Conservation (phyloP, 345 rosid genomes). For the Salix caprea region DNA sequence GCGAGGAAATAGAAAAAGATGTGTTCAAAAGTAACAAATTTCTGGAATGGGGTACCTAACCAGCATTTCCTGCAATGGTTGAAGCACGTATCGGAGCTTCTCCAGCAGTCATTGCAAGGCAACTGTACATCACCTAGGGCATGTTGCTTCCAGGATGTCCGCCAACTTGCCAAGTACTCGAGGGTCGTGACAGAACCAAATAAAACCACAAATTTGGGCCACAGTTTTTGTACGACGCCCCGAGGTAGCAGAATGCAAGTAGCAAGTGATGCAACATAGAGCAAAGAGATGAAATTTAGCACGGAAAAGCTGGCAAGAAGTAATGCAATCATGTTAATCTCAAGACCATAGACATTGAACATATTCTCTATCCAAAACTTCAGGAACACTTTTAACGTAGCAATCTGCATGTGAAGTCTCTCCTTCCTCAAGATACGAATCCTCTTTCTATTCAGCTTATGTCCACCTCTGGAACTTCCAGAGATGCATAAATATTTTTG, state of each 20-base stretch:
- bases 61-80: slow-evolving; percentile 43
- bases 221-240: slow-evolving; percentile 23
- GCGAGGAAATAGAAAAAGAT: background rate
- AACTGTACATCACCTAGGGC: slow-evolving; percentile 13
- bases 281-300: slow-evolving; percentile 40
- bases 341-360: slow-evolving; percentile 43
- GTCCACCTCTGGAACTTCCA: slow-evolving; percentile 31
- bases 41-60: slow-evolving; percentile 27
- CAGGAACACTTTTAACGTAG: slow-evolving; percentile 22
- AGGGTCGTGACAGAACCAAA: slow-evolving; percentile 33
- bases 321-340: slow-evolving; percentile 43
- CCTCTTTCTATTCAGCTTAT: slow-evolving; percentile 33
- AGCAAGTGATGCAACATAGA: slow-evolving; percentile 40
- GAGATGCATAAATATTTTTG: slow-evolving; percentile 24
- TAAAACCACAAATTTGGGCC: slow-evolving; percentile 38
- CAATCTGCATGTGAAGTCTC: slow-evolving; percentile 39
- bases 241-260: slow-evolving; percentile 37
- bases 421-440: slow-evolving; percentile 33
- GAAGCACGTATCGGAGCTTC: slow-evolving; percentile 28
- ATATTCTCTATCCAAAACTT: slow-evolving; percentile 40
- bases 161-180: slow-evolving; percentile 43
- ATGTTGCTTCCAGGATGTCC: slow-evolving; percentile 12
- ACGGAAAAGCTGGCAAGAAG: slow-evolving; percentile 46
- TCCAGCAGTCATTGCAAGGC: slow-evolving; percentile 44
- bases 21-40: background rate